Percentiles rank a stretch among this genome's conserved stretches.
Evolutionary conservation across 2,329 filamentous ascomycete species (phyloP).

Genomic region (Myriosclerotinia duriaeana): DNA sequence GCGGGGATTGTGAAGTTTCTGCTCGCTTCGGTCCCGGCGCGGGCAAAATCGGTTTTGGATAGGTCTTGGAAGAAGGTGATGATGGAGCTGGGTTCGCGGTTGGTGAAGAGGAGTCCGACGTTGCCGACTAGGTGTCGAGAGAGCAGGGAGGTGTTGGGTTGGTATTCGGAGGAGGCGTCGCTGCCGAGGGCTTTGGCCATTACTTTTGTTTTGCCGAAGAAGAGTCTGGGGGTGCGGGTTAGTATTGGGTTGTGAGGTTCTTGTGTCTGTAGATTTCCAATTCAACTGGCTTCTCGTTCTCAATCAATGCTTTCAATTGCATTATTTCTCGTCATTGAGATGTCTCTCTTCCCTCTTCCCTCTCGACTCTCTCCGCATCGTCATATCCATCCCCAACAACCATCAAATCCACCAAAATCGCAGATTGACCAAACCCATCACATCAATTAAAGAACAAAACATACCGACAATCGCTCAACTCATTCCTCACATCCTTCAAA

Average conservation of each 20-base stretch:
- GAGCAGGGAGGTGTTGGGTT: slow-evolving; percentile 72
- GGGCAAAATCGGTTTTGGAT: slow-evolving; percentile 81
- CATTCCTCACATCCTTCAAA: slow-evolving; percentile 82
- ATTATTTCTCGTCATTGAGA: too few species aligned
- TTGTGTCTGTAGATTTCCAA: neutral
- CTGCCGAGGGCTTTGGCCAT: slow-evolving; percentile 93
- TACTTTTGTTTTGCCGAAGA: slow-evolving; percentile 99
- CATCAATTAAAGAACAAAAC: slow-evolving; percentile 33
- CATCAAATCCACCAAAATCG: neutral
- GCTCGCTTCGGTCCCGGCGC: slow-evolving; percentile 74
- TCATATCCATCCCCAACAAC: too few species aligned
- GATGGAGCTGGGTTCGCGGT: slow-evolving; percentile 67
- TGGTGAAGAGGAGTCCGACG: slow-evolving; percentile 88
- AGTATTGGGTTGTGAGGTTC: neutral
- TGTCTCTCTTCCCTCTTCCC: too few species aligned
- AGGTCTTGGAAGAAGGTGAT: slow-evolving; percentile 71
- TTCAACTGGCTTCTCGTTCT: too few species aligned
- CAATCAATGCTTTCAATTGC: too few species aligned
- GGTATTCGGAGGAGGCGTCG: slow-evolving; percentile 73
- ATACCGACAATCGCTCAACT: slow-evolving; percentile 82
- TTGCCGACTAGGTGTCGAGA: slow-evolving; percentile 71
- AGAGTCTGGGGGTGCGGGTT: slow-evolving; percentile 59
- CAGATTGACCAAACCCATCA: neutral
- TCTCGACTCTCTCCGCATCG: too few species aligned
- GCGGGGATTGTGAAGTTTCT: slow-evolving; percentile 77